phyloP scores from a whole-genome alignment of 306 rosid genomes.

The Potentilla sterilis region DNA sequence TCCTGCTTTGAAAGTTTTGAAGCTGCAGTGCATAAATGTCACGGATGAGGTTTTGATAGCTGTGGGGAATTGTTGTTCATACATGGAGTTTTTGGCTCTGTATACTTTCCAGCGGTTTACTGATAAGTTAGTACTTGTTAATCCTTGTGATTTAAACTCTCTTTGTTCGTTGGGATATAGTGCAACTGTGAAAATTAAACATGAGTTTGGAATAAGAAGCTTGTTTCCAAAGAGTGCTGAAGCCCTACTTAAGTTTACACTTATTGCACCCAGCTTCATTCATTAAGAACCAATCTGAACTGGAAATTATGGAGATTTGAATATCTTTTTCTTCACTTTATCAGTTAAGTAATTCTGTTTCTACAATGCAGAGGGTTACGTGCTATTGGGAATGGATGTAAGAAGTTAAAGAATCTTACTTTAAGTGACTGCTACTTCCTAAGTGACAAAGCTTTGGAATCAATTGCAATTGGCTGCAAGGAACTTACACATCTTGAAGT shows the following conservation, averaged over 20 bases:
- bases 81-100: slow-evolving; percentile 69
- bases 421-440: slow-evolving; percentile 85
- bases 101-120: slow-evolving; percentile 83
- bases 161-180: neutral
- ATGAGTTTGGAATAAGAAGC: neutral
- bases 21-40: slow-evolving; percentile 80
- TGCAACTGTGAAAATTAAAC: neutral
- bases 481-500: slow-evolving; percentile 90
- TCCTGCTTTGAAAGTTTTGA: slow-evolving; percentile 65
- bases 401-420: slow-evolving; percentile 82
- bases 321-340: neutral
- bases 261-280: neutral
- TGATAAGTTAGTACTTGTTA: slow-evolving; percentile 55
- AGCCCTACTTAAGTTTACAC: neutral
- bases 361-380: slow-evolving; percentile 59
- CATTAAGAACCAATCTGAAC: neutral
- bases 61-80: slow-evolving; percentile 65
- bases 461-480: slow-evolving; percentile 88
- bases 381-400: slow-evolving; percentile 79
- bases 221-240: neutral
- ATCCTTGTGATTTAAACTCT: neutral
- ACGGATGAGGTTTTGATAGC: slow-evolving; percentile 83
- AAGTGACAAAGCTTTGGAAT: slow-evolving; percentile 87
- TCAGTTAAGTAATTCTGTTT: slow-evolving; percentile 7
- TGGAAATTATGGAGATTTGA: neutral